These are phyloP conservation scores for Lonicera japonica DNA, from an alignment of 129 eudicot genomes.

Conservation along the genomic window DNA sequence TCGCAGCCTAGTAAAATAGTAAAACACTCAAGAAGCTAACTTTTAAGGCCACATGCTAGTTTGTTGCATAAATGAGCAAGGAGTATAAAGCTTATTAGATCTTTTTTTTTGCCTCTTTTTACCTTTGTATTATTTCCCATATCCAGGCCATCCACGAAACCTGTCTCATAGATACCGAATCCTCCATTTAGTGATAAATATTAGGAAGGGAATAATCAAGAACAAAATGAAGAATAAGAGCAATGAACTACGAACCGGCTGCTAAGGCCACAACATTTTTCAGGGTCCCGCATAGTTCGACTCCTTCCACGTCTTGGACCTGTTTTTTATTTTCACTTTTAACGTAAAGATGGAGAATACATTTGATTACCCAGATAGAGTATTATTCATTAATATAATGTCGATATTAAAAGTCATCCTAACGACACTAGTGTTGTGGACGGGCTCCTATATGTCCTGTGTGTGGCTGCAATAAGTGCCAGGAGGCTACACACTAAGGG, in stretches of 20 bases:
- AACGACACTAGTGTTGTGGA: too few species aligned
- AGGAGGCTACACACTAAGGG: too few species aligned
- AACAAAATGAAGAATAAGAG: not conserved
- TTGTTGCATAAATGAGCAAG: not conserved
- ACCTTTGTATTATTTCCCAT: constrained; percentile 99
- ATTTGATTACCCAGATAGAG: not conserved
- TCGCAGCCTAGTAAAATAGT: constrained; percentile 66
- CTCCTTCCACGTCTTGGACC: constrained; percentile 99
- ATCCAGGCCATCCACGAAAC: constrained; percentile 94
- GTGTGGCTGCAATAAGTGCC: too few species aligned
- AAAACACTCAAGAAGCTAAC: not conserved
- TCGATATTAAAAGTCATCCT: too few species aligned
- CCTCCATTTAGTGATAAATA: not conserved
- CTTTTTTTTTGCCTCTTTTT: constrained; percentile 7
- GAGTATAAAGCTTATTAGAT: not conserved
- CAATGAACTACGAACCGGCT: too few species aligned
- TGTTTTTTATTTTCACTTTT: constrained; percentile 17
- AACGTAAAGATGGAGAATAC: not conserved
- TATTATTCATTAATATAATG: not conserved
- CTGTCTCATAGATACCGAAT: constrained; percentile 29
- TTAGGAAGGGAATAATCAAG: not conserved
- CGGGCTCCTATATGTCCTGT: too few species aligned
- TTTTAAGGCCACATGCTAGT: not conserved
- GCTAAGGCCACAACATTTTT: constrained; percentile 95
- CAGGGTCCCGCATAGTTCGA: constrained; percentile 94